Evolutionary conservation across 1,139 yeast species (phyloP).

Genomic region (Nadsonia starkeyi-henricii): DNA sequence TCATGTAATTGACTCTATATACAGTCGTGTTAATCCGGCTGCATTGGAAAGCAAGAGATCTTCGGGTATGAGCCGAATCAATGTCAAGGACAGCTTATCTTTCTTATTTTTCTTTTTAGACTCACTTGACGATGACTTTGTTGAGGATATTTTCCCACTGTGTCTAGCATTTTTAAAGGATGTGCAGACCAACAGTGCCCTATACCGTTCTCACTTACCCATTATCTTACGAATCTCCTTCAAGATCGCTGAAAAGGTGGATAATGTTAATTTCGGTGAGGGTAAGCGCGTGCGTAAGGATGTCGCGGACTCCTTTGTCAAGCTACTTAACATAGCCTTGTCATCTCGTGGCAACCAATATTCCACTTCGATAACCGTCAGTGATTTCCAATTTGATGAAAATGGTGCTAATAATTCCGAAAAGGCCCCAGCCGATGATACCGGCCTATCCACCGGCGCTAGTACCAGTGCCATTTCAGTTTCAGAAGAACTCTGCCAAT

Average conservation of each 20-base stretch:
- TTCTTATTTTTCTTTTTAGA: slow-evolving; percentile 47
- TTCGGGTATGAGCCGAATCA: slow-evolving; percentile 30
- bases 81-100: slow-evolving; percentile 30
- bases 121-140: slow-evolving; percentile 57
- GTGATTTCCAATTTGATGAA: neutral
- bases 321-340: slow-evolving; percentile 34
- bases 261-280: slow-evolving; percentile 46
- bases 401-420: slow-evolving; percentile 7
- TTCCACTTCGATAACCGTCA: no score
- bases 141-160: slow-evolving; percentile 60
- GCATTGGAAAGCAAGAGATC: slow-evolving; percentile 26
- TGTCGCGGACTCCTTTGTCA: slow-evolving; percentile 46
- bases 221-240: slow-evolving; percentile 38
- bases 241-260: slow-evolving; percentile 41
- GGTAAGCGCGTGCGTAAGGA: slow-evolving; percentile 51
- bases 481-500: slow-evolving; percentile 27
- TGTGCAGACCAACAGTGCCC: slow-evolving; percentile 33
- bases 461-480: slow-evolving; percentile 4
- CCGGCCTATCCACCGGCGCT: slow-evolving; percentile 7
- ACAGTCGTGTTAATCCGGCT: slow-evolving; percentile 29
- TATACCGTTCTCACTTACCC: slow-evolving; percentile 39
- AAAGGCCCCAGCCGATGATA: slow-evolving; percentile 7
- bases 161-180: slow-evolving; percentile 48
- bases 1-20: slow-evolving; percentile 42
- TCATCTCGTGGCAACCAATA: neutral